Conservation (phyloP, 352 stramenopile genomes). For the Vaucheria bursata region DNA sequence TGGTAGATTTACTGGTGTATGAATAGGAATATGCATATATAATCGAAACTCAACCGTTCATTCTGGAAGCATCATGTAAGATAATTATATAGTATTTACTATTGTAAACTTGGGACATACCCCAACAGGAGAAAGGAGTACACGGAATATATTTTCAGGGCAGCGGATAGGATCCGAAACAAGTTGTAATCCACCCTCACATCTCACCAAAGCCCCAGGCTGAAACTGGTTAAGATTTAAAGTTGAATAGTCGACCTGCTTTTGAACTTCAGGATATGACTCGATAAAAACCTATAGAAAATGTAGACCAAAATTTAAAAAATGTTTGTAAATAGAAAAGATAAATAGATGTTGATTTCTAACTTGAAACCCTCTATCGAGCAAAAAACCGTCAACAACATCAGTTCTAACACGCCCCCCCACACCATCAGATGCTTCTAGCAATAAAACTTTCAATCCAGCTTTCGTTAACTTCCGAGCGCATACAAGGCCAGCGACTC, state of each 20-base stretch:
- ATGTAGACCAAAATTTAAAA: neutral
- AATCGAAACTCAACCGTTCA: no score
- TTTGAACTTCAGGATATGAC: slow-evolving; percentile 59
- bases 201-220: slow-evolving; percentile 55
- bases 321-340: neutral
- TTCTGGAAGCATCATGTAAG: no score
- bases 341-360: neutral
- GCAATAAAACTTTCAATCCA: slow-evolving; percentile 28
- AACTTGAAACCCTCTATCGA: slow-evolving; percentile 50
- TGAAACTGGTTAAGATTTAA: slow-evolving; percentile 59
- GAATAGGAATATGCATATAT: neutral
- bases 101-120: slow-evolving; percentile 20
- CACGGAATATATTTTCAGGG: slow-evolving; percentile 50
- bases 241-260: slow-evolving; percentile 59
- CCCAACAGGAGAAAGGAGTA: slow-evolving; percentile 53
- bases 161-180: slow-evolving; percentile 62
- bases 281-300: slow-evolving; percentile 65
- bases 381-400: slow-evolving; percentile 56
- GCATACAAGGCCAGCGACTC: slow-evolving; percentile 43
- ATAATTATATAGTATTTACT: no score
- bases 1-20: no score
- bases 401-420: slow-evolving; percentile 59
- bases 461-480: slow-evolving; percentile 24
- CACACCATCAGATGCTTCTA: slow-evolving; percentile 43
- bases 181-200: slow-evolving; percentile 49